These are phyloP conservation scores for Besnoitia besnoiti DNA, from an alignment of 169 alveolate species.

Conservation along the genomic window DNA sequence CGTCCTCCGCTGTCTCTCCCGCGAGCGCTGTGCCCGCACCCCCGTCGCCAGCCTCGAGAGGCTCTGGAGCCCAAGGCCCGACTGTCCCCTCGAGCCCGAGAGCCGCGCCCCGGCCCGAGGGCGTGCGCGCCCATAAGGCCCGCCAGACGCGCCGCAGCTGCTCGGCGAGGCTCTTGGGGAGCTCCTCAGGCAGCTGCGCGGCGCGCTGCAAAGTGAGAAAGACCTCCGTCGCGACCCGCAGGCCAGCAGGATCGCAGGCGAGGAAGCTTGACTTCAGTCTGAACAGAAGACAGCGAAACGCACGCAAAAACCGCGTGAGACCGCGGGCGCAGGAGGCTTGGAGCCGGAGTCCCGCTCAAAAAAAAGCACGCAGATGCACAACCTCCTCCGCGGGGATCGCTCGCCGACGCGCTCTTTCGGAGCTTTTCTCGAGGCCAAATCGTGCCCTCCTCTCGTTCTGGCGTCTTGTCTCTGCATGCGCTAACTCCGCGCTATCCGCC, in stretches of 20 bases:
- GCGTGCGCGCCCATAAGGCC: background rate
- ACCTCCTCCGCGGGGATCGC: too few species aligned
- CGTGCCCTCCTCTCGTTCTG: too few species aligned
- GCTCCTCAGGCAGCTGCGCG: background rate
- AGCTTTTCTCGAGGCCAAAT: too few species aligned
- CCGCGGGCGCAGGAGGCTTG: too few species aligned
- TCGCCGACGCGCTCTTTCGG: too few species aligned
- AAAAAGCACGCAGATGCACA: too few species aligned
- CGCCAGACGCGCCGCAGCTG: background rate
- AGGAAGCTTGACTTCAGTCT: background rate
- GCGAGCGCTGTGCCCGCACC: background rate
- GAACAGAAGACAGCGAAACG: too few species aligned
- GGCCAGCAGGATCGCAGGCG: background rate
- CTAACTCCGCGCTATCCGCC: too few species aligned
- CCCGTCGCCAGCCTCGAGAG: background rate
- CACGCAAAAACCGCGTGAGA: too few species aligned
- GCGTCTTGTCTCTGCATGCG: too few species aligned
- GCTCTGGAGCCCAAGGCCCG: background rate
- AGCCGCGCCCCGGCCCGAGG: background rate
- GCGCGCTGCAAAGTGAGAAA: background rate
- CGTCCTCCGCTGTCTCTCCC: background rate
- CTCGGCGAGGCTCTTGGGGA: background rate
- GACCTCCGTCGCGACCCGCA: background rate
- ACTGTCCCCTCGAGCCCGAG: background rate
- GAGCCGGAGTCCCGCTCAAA: too few species aligned